These are phyloP conservation scores for Eucalyptus regnans DNA, from an alignment of 345 rosid species.

Conservation along the genomic window DNA sequence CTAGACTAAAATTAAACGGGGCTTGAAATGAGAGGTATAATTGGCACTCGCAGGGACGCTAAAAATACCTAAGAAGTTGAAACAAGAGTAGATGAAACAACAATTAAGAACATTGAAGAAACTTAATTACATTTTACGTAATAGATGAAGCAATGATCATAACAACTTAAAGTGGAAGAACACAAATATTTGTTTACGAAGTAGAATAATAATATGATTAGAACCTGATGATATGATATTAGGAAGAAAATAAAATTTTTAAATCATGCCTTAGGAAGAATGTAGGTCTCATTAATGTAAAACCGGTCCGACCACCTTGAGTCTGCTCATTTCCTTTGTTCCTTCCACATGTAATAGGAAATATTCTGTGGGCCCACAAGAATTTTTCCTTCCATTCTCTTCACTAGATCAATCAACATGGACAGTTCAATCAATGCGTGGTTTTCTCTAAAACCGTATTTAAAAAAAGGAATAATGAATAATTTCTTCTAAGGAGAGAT, in stretches of 20 bases:
- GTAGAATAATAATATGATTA: background rate
- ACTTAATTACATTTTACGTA: no score
- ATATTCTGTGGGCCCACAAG: background rate
- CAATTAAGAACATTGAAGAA: no score
- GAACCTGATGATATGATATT: background rate
- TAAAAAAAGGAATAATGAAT: no score
- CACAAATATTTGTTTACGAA: background rate
- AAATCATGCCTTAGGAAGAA: background rate
- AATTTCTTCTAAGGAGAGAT: background rate
- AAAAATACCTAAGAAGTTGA: no score
- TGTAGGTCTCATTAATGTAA: background rate
- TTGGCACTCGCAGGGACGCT: no score
- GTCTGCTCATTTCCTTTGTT: background rate
- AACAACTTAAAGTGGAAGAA: background rate
- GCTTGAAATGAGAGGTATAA: no score
- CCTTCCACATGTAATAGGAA: background rate
- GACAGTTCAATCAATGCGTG: background rate
- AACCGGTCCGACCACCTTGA: no score
- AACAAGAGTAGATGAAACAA: no score
- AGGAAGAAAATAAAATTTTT: background rate
- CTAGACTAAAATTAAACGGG: no score
- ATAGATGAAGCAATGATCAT: no score
- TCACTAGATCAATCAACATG: background rate
- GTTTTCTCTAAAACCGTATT: background rate
- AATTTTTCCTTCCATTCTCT: background rate